phyloP scores from a whole-genome alignment of 257 asterid genomes.

The Gentiana macrophylla region DNA sequence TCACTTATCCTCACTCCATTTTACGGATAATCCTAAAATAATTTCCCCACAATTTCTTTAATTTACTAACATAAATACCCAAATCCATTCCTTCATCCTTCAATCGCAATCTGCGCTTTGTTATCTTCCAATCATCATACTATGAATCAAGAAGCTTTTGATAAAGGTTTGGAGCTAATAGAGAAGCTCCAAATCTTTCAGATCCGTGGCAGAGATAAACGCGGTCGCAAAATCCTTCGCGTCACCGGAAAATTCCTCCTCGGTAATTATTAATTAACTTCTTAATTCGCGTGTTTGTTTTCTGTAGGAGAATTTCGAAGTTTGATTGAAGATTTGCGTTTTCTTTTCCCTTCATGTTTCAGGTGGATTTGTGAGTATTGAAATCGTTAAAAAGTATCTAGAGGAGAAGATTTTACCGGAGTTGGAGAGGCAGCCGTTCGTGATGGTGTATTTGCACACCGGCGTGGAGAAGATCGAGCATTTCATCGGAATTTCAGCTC shows the following conservation, averaged over 20 bases:
- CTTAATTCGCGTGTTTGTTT: neutral
- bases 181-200: conserved; percentile 46
- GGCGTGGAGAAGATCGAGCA: conserved; percentile 49
- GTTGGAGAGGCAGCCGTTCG: conserved; percentile 42
- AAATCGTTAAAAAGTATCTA: conserved; percentile 48
- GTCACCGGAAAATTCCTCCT: conserved; percentile 72
- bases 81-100: neutral
- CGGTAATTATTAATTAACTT: conserved; percentile 27
- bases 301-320: neutral
- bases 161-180: conserved; percentile 32
- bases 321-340: too few relatives aligned
- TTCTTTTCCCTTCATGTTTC: neutral
- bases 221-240: conserved; percentile 57
- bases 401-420: conserved; percentile 49
- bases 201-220: conserved; percentile 69
- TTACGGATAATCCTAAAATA: neutral
- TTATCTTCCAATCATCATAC: neutral
- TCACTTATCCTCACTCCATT: neutral
- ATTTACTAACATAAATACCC: too few relatives aligned
- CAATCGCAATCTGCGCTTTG: neutral
- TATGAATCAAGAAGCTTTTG: conserved; percentile 14
- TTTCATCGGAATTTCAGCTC: conserved; percentile 56
- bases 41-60: too few relatives aligned
- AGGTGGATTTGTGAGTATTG: conserved; percentile 53
- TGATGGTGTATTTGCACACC: conserved; percentile 66